phyloP scores from a whole-genome alignment of 176 grass and related monocot genomes.

The Musa schizocarpa region DNA sequence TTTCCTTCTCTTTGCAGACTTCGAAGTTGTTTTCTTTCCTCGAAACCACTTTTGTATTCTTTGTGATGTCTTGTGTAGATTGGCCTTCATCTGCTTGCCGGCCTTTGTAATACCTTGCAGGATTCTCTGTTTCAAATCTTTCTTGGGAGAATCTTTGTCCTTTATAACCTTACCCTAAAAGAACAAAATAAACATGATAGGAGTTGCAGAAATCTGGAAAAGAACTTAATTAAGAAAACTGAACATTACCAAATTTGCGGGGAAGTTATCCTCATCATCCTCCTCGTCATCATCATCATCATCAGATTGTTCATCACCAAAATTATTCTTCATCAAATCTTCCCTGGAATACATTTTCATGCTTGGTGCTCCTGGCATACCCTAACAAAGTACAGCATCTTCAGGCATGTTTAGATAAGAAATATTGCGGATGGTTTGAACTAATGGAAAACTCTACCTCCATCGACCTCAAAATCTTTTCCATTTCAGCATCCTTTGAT shows the following conservation, averaged over 20 bases:
- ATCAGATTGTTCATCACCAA: conserved; percentile 39
- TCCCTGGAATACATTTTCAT: conserved; percentile 99
- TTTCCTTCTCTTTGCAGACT: conserved; percentile 39
- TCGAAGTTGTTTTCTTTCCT: conserved; percentile 36
- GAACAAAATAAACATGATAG: conserved; percentile 7
- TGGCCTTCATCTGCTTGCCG: conserved; percentile 55
- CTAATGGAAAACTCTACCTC: conserved; percentile 36
- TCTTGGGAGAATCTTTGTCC: conserved; percentile 46
- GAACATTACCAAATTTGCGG: conserved; percentile 60
- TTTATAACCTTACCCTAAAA: conserved; percentile 63
- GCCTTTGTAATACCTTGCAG: conserved; percentile 45
- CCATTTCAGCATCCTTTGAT: conserved; percentile 91
- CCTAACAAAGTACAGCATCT: conserved; percentile 26
- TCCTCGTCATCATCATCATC: conserved; percentile 57
- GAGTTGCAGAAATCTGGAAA: background rate
- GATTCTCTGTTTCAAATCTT: conserved; percentile 61
- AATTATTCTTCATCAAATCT: conserved; percentile 91
- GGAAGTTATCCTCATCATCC: conserved; percentile 47
- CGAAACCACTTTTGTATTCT: conserved; percentile 70
- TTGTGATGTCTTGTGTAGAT: conserved; percentile 56
- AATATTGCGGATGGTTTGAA: background rate
- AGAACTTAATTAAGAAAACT: background rate
- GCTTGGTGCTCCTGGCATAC: conserved; percentile 72
- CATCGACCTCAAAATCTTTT: conserved; percentile 80
- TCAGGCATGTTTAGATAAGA: conserved; percentile 15